Base-by-base conservation (phyloP, 2,329 filamentous ascomycete species). In the Fusarium falciforme region DNA sequence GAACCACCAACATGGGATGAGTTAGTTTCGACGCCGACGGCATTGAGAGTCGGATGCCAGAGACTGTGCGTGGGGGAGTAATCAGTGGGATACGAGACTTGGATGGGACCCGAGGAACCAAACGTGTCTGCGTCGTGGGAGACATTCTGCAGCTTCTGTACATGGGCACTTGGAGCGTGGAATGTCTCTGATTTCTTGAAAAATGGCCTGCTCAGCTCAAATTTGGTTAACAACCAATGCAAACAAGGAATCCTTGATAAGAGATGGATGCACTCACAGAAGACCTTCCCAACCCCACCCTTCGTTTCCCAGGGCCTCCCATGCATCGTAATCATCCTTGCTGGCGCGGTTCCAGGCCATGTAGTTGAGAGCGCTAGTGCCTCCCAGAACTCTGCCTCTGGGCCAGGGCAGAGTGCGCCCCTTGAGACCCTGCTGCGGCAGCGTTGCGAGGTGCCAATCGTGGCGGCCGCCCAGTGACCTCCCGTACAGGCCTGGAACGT, bases 361-460 rank as follows among this genome's bases (percentile, higher is more conserved):
- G 71, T 87, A 89, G 72, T 91, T 91, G 57, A 92, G 84, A 0
- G 88, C 88, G 17, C 86, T 89, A 8, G 90, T 90, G 8, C 92
- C 92, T 20, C 92, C 92, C 0, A 93, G 84, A 1, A 89, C 87
- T 66, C 82, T 86, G 8, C 86, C 86, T 16, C 85, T 78, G 0
- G 83, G 82, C 82, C 83, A 86, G 11, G 81, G 74, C 25, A 87
- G 74, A 31, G 60, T 78, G 54, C 87, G 83, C 1, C 85, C 83
- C 3, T 73, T 79, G 5, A 85, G 77, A 3, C 80, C 81, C 20
- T 72, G 63, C 71, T 86, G 85, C 7, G 83, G 80, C 3, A 75
- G 73, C 6, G 85, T 85, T 68, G 81, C 76, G 70, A 85, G 83
- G 17, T 80, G 68, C 85, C 85, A 87, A 73, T 87, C 85, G 38